Base-by-base conservation (phyloP, 352 stramenopile genomes). In the Globisporangium paddicum region DNA sequence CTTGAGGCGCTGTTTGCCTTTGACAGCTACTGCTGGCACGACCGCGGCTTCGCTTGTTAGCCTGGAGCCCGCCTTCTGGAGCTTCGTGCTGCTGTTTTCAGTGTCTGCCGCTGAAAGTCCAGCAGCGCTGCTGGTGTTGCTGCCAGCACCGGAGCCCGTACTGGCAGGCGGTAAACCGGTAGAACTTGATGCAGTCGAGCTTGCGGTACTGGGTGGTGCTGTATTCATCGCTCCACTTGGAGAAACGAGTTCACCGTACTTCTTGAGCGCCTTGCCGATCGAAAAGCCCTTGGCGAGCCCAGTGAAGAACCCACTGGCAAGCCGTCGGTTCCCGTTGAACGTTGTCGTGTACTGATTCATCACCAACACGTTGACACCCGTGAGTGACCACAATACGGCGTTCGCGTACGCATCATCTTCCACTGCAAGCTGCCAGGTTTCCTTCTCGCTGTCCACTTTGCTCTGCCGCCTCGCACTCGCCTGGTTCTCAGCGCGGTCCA, bases 391-490 rank as follows among this genome's bases (percentile, higher is more conserved):
- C 2, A 97, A 74, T 25, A 90, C 45, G 0, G 82, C 82, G 5
- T 76, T 81, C 26, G 77, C 67, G 54, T 82, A 83, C 32, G 79
- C 57, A 48, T 92, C 80, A 23, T 73, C 64, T 30, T 95, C 89
- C 23, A 96, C 42, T 10, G 72, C 70, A 8, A 82, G 61, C 44
- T 92, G 66, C 68, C 70, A 77, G 1, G 63, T 59, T 0, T 67
- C 35, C 60, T 97, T 96, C 37, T 92, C 72, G 40, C 79, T 96
- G 63, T 96, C 83, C 38, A 83, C 26, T 67, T 96, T 96, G 67
- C 82, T 95, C 68, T 95, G 86, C 21, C 89, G 72, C 16, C 88
- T 72, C n/a, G 65, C 65, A 41, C 82, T 96, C 23, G 60, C 67
- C 11, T 73, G 55, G 55, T 90, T 96, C 60, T 96, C 86, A 3